Percentiles rank a stretch among this genome's conserved stretches.
These are phyloP conservation scores for Eucalyptus viminalis DNA, from an alignment of 345 rosid genomes.

Conservation along the genomic window DNA sequence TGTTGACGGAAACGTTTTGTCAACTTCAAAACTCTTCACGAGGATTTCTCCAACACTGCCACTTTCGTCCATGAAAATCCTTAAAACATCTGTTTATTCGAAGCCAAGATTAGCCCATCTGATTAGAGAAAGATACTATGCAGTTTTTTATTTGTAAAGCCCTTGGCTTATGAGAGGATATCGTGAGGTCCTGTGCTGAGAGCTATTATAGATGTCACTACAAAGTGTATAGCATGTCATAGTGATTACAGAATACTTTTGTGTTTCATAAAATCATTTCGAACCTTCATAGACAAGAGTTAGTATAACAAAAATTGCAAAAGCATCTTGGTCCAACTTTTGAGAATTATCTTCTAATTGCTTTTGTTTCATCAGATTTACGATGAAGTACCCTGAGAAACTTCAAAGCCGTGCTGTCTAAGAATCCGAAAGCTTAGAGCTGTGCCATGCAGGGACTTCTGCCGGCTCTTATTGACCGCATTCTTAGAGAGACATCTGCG, in stretches of 20 bases:
- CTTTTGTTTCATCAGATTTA: too few relatives aligned
- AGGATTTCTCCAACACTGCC: too few relatives aligned
- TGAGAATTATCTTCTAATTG: too few relatives aligned
- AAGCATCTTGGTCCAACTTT: neutral
- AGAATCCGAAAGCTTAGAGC: constrained; percentile 31
- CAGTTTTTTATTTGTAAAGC: neutral
- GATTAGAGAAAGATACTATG: neutral
- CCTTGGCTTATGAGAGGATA: neutral
- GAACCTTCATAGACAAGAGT: neutral
- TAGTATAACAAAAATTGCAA: neutral
- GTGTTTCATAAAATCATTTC: neutral
- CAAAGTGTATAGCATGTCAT: too few relatives aligned
- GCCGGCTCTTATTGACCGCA: neutral
- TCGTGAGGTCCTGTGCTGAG: neutral
- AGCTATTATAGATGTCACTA: too few relatives aligned
- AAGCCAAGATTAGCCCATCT: neutral
- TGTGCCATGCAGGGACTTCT: neutral
- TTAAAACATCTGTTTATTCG: constrained; percentile 9
- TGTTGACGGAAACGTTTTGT: too few relatives aligned
- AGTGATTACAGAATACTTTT: neutral
- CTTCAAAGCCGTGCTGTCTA: constrained; percentile 20
- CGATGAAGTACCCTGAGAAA: constrained; percentile 12
- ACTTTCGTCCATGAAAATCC: neutral
- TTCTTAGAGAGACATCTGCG: neutral
- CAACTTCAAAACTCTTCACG: too few relatives aligned